Percentiles rank a stretch among this genome's conserved stretches.
These are phyloP conservation scores for Amoeboaphelidium occidentale DNA, from an alignment of 371 early-diverging fungal species.

Conservation along the genomic window DNA sequence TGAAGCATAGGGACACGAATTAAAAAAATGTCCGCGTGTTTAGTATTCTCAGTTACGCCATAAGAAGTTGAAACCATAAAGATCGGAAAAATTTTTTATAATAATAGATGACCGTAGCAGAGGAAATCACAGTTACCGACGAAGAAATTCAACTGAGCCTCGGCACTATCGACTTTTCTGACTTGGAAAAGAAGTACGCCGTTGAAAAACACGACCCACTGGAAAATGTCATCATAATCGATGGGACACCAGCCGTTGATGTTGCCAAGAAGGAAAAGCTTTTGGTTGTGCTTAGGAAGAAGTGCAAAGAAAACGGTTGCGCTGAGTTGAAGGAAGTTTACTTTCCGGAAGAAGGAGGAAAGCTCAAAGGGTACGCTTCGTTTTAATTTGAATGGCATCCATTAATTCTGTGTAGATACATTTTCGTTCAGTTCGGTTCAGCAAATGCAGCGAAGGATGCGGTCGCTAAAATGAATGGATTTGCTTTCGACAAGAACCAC, in stretches of 20 bases:
- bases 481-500: slow-evolving; percentile 36
- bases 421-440: not conserved
- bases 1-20: no score
- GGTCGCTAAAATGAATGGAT: not conserved
- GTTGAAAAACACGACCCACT: slow-evolving; percentile 34
- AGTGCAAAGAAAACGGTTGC: slow-evolving; percentile 44
- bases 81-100: no score
- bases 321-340: not conserved
- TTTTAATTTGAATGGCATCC: no score
- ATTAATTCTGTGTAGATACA: not conserved
- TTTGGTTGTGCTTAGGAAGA: slow-evolving; percentile 40
- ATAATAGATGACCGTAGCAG: not conserved
- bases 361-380: not conserved
- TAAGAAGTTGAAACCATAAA: no score
- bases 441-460: not conserved
- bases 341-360: not conserved
- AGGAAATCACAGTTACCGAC: not conserved
- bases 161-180: slow-evolving; percentile 47
- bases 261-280: slow-evolving; percentile 63
- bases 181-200: slow-evolving; percentile 52
- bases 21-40: no score
- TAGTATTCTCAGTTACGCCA: no score
- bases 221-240: slow-evolving; percentile 70
- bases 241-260: slow-evolving; percentile 72
- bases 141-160: not conserved